Base-by-base conservation (phyloP, 202 grass and related monocot species). In the Zizania palustris region DNA sequence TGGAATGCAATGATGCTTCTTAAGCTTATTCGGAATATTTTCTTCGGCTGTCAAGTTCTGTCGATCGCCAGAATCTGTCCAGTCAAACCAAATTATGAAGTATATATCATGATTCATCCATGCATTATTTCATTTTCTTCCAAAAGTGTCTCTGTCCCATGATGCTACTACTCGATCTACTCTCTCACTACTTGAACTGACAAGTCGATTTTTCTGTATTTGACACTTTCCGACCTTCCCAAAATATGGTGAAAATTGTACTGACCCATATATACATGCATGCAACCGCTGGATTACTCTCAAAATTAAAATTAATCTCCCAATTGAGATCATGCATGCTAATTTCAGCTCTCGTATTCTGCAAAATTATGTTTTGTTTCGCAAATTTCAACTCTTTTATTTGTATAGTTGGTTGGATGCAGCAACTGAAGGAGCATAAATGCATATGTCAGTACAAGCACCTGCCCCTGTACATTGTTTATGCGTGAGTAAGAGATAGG, bases 381-480 rank as follows among this genome's bases (percentile, higher is more conserved):
- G 21, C 11, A 43, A 36, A 63, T 19, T 2, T 1, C 48, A 48
- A 12, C 42, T 46, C 9, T 14, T 46, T 13, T 46, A 2, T 14
- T 46, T 13, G 11, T 64, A 37, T 13, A 36, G 12, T 49, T 9
- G 43, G 56, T 51, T 63, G 35, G 56, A 37, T 36, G 44, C 56
- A 7, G 45, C 19, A 33, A 61, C 65, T 34, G 65, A 77, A 42
- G 3, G 55, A 13, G 72, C 56, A 77, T 76, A 77, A 50, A 43
- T 60, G 49, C 37, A 41, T 43, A 41, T 43, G 78, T 5, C 71
- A 60, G 71, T 34, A 60, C 21, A 58, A 44, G 63, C 34, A 58
- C 63, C 65, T 67, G 63, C 51, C 5, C 35, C 6, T 19, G 63
- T 72, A 42, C 72, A 83, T 20, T 42, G 64, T 49, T 43, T 76